phyloP scores from a whole-genome alignment of 768 basidiomycete genomes.

The Russula griseocarnosa region DNA sequence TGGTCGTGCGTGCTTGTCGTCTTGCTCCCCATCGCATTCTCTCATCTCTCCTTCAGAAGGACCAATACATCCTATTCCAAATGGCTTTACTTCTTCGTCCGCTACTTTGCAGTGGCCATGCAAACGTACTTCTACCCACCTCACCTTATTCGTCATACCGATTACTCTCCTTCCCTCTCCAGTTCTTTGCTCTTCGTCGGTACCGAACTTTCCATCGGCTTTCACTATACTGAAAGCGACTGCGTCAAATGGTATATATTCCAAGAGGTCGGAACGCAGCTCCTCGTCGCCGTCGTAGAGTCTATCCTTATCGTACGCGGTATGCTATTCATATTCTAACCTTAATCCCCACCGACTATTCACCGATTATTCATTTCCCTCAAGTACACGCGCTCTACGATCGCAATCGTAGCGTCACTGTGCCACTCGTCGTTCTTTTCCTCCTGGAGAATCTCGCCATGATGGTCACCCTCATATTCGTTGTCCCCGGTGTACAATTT shows the following conservation, averaged over 20 bases:
- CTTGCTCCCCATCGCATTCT: background rate
- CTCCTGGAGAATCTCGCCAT: constrained; percentile 23
- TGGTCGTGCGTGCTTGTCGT: constrained; percentile 34
- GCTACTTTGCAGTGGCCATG: constrained; percentile 25
- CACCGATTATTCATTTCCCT: background rate
- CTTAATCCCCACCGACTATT: background rate
- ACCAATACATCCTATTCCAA: constrained; percentile 30
- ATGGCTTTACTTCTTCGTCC: constrained; percentile 32
- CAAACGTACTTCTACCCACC: constrained; percentile 16
- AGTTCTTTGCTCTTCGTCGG: constrained; percentile 26
- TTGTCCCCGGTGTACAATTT: constrained; percentile 16
- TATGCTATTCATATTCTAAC: constrained; percentile 17
- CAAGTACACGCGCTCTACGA: constrained; percentile 27
- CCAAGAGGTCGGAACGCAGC: constrained; percentile 24
- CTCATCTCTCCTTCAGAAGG: constrained; percentile 26
- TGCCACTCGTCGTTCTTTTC: constrained; percentile 10
- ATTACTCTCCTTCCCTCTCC: background rate
- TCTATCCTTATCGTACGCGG: constrained; percentile 31
- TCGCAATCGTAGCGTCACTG: constrained; percentile 17
- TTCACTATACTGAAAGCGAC: constrained; percentile 29
- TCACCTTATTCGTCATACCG: background rate
- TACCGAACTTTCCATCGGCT: constrained; percentile 3
- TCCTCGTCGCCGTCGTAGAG: constrained; percentile 29
- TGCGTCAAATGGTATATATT: constrained; percentile 26
- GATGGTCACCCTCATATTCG: constrained; percentile 15